A percentile compares a stretch with the other conserved stretches of the same genome.
phyloP scores from a whole-genome alignment of 208 protist species.

The Tetramitus jugosus region DNA sequence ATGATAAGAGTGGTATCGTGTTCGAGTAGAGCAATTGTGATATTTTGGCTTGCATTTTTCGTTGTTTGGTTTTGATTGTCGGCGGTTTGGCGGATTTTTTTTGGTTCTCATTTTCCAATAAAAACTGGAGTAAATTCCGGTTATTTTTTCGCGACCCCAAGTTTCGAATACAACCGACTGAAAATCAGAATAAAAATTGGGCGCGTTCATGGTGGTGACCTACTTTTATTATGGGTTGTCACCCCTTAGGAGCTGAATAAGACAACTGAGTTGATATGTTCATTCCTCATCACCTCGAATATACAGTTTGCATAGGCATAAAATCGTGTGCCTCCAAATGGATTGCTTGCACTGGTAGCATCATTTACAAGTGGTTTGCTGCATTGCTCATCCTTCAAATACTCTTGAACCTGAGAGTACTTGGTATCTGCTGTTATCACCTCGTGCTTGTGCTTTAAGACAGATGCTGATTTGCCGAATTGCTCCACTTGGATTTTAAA shows the following conservation, averaged over 20 bases:
- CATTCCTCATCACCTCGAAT: slow-evolving; percentile 42
- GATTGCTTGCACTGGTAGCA: slow-evolving; percentile 34
- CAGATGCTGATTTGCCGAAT: background rate
- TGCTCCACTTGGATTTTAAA: slow-evolving; percentile 14
- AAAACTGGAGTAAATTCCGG: too few species aligned
- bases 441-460: background rate
- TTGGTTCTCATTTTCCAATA: too few species aligned
- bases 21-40: too few species aligned
- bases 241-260: slow-evolving; percentile 30
- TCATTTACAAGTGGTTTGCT: slow-evolving; percentile 48
- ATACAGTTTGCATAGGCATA: slow-evolving; percentile 45
- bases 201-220: too few species aligned
- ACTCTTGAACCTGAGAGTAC: background rate
- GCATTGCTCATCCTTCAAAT: background rate
- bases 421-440: background rate
- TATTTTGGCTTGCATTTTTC: too few species aligned
- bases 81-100: too few species aligned
- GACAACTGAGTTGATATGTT: slow-evolving; percentile 35
- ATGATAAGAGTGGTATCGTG: too few species aligned
- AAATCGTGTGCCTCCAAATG: slow-evolving; percentile 47
- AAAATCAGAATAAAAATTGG: too few species aligned
- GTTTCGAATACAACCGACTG: too few species aligned
- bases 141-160: too few species aligned
- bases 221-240: too few species aligned
- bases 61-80: too few species aligned